phyloP scores from a whole-genome alignment of 2,329 filamentous ascomycete species.

The Alternaria rosae region DNA sequence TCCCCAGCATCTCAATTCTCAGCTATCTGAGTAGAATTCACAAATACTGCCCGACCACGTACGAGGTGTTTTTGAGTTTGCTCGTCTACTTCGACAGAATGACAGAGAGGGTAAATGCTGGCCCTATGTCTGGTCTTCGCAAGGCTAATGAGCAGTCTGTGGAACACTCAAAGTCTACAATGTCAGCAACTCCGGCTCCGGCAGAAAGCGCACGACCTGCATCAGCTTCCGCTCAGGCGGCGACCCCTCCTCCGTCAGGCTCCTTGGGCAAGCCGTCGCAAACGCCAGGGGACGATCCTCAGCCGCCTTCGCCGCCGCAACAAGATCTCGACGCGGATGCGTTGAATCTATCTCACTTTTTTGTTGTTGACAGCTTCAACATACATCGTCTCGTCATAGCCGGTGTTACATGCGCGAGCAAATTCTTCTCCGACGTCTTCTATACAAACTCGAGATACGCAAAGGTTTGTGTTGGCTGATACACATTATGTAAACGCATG shows the following conservation, averaged over 20 bases:
- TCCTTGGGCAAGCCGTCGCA: conserved; percentile 53
- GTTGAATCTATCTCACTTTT: conserved; percentile 71
- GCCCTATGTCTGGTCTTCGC: conserved; percentile 71
- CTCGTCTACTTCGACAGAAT: conserved; percentile 98
- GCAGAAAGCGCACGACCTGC: conserved; percentile 28
- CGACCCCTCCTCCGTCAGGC: conserved; percentile 59
- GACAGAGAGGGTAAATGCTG: conserved; percentile 92
- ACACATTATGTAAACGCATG: background rate
- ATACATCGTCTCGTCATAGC: conserved; percentile 97
- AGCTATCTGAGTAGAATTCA: conserved; percentile 96
- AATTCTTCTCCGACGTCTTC: conserved; percentile 99
- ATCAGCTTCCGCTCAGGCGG: conserved; percentile 51
- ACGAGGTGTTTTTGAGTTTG: conserved; percentile 94
- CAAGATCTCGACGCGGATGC: conserved; percentile 54
- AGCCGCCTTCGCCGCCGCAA: conserved; percentile 49
- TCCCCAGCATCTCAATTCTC: conserved; percentile 94
- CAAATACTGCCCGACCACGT: conserved; percentile 98
- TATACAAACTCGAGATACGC: conserved; percentile 99
- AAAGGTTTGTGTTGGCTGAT: conserved; percentile 71
- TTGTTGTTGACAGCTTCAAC: conserved; percentile 98
- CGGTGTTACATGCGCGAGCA: conserved; percentile 96
- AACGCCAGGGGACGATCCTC: conserved; percentile 32
- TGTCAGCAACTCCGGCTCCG: conserved; percentile 39
- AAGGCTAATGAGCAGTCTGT: conserved; percentile 59
- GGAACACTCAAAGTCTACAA: conserved; percentile 43